Base-by-base conservation (phyloP, 495 filamentous ascomycete species). In the Penicilliopsis zonata region DNA sequence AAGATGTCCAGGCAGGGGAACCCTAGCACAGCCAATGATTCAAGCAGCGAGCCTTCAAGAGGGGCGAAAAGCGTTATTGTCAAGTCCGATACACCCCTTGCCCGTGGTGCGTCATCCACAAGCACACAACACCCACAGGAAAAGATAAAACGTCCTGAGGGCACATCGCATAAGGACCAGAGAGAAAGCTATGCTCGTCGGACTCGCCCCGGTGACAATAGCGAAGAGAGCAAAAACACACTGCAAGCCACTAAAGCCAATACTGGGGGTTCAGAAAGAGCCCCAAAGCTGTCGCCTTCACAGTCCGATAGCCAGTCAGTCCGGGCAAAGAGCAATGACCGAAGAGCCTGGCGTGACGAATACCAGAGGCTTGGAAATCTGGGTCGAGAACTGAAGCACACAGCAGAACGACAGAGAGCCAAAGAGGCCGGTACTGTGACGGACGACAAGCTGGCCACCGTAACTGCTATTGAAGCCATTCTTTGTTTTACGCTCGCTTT, bases 401-500 rank as follows among this genome's bases (percentile, higher is more conserved):
- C 57, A 0, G 57, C 60, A 6, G 63, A 69, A 25, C 52, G 50
- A 18, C 50, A 56, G 31, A 56, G 51, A 12, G 35, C 47, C 17
- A 55, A 53, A 41, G 42, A 53, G 7, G 35, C 40, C 10, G 41
- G 46, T n/a, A 49, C 51, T 7, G 35, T 28, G 5, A 24, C 34
- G 5, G 57, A 63, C 32, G 56, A 57, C 28, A 67, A 63, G 34
- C 44, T 59, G 15, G 60, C 58, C 20, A 57, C 57, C 12, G 58
- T 57, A 9, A 57, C 57, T 19, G 65, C 54, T 1, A 52, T 65
- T 17, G 67, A 71, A 34, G 57, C 65, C 13, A 55, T 69, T 26
- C 43, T 69, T 24, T 62, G 58, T 35, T 71, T 66, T 33, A 59
- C 69, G 18, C 43, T 71, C 23, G 57, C 63, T 0, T 69, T 69